Conservation (phyloP, 2,329 filamentous ascomycete genomes). For the Mariannaea sp. region DNA sequence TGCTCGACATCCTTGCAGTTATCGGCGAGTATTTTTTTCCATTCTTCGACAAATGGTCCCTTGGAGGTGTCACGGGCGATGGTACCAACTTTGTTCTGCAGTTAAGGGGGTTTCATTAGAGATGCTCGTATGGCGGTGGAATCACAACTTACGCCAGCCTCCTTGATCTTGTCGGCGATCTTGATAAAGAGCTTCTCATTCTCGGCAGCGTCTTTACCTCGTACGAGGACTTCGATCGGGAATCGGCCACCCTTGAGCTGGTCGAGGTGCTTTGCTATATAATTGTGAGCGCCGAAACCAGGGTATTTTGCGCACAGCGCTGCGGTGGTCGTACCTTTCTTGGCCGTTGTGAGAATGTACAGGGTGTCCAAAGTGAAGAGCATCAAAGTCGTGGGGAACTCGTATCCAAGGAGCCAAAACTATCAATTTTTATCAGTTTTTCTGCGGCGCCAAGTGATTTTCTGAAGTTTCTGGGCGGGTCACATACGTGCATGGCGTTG, state of each 20-base stretch:
- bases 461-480: background rate
- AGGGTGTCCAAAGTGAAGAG: slow-evolving; percentile 86
- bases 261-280: slow-evolving; percentile 85
- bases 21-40: slow-evolving; percentile 81
- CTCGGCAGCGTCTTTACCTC: slow-evolving; percentile 87
- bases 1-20: slow-evolving; percentile 86
- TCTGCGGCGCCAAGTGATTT: slow-evolving; percentile 4
- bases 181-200: slow-evolving; percentile 90
- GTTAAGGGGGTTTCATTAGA: slow-evolving; percentile 20
- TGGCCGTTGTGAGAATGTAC: slow-evolving; percentile 92
- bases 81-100: slow-evolving; percentile 85
- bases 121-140: slow-evolving; percentile 2
- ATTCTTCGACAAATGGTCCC: slow-evolving; percentile 93
- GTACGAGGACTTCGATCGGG: slow-evolving; percentile 87
- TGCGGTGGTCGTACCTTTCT: slow-evolving; percentile 74
- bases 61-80: slow-evolving; percentile 82
- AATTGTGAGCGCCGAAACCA: slow-evolving; percentile 39
- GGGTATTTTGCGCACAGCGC: background rate
- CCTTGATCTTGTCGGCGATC: slow-evolving; percentile 85
- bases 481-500: slow-evolving; percentile 88
- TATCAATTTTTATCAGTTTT: slow-evolving; percentile 47
- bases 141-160: slow-evolving; percentile 74
- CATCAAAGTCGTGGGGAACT: slow-evolving; percentile 95
- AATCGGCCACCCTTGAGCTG: slow-evolving; percentile 90
- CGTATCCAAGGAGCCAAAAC: slow-evolving; percentile 99